Base-by-base conservation (phyloP, 345 rosid species). In the Corchorus capsularis region DNA sequence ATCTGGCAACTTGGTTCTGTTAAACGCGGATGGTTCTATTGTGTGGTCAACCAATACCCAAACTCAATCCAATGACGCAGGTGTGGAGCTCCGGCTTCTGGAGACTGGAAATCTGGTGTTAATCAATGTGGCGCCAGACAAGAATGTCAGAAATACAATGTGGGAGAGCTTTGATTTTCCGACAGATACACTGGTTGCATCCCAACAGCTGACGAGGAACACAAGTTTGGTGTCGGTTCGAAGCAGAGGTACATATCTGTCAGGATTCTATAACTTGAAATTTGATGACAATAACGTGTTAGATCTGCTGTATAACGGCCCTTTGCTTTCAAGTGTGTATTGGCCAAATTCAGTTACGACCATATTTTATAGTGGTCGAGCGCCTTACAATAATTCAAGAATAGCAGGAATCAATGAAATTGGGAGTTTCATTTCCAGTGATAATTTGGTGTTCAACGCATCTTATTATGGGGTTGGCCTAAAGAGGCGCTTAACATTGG, bases 121-220 rank as follows among this genome's bases (percentile, higher is more conserved):
- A 43, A 52, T 69, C 37, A 59, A 75, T 49, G n/a, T n/a, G n/a
- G n/a, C n/a, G n/a, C 35, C 15, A 46, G 69, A 46, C 2, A 55
- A 46, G 19, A 37, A 7, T 13, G 49, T 49, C 60, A 53, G 73
- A n/a, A n/a, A n/a, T n/a, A n/a, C n/a, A 11, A 63, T 76, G 11
- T 82, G 85, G 85, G 63, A 76, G 52, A 82, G 85, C 76, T 82
- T 82, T 59, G 66, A 70, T 63, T 79, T 47, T 11, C 85, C 85
- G 6, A 82, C 82, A 0, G 83, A 82, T 37, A 77, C 85, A 1
- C 80, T 82, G 20, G 79, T 82, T 53, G 73, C 85, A 27, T 53
- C 52, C 39, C 83, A 82, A 50, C 73, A 37, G 34, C 59, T 82
- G 10, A 73, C 82, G 16, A 79, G 34, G 69, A 62, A 76, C 35